These are phyloP conservation scores for Wickerhamomyces silvicola DNA, from an alignment of 805 yeast species.

Conservation along the genomic window DNA sequence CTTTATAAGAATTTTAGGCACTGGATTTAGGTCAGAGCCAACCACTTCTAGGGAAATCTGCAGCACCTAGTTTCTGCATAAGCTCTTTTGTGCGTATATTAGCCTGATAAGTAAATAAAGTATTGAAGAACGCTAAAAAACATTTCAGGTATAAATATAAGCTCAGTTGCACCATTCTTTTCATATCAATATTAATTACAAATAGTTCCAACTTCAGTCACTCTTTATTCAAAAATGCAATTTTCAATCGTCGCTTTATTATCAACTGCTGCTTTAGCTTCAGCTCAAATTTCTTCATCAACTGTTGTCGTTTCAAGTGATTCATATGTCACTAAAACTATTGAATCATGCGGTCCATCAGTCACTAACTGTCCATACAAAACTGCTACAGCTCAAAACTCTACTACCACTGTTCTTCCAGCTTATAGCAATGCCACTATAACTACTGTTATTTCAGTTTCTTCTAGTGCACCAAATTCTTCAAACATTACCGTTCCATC, in stretches of 20 bases:
- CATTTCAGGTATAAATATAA: constrained; percentile 1
- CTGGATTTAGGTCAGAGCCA: no score
- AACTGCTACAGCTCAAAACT: constrained; percentile 1
- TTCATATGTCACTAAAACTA: constrained; percentile 7
- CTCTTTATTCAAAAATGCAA: constrained; percentile 25
- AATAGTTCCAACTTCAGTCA: constrained; percentile 20
- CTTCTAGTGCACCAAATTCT: constrained; percentile 6
- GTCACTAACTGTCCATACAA: constrained; percentile 12
- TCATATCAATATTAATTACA: no score
- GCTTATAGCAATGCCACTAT: no score
- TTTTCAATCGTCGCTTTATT: constrained; percentile 24
- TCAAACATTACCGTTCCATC: constrained; percentile 20
- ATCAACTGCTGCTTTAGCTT: constrained; percentile 21
- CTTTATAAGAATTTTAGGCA: no score
- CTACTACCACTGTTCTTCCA: constrained; percentile 1
- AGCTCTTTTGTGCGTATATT: no score
- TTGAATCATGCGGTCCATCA: constrained; percentile 10
- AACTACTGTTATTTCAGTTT: constrained; percentile 7
- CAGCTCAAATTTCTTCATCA: constrained; percentile 15
- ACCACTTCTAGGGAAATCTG: no score
- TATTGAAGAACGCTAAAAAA: no score
- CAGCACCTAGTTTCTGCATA: no score
- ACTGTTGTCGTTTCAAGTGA: constrained; percentile 9
- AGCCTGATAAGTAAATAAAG: no score
- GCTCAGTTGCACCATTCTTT: neutral